A percentile compares a stretch with the other conserved stretches of the same genome.
Evolutionary conservation across 805 yeast genomes (phyloP).

Genomic region (Ogataea pini): DNA sequence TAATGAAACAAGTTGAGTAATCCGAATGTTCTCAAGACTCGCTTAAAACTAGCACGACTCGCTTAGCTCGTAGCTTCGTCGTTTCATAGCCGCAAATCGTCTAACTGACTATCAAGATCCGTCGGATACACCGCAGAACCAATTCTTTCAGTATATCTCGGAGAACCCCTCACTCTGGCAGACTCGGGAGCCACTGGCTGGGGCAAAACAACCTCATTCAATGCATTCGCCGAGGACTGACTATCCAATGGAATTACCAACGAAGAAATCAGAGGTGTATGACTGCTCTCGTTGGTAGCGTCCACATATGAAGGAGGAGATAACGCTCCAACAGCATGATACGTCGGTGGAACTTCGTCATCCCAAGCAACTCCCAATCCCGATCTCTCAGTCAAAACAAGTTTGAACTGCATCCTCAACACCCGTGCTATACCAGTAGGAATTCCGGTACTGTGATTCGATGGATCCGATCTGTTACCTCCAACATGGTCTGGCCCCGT

Average conservation of each 20-base stretch:
- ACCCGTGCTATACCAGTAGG: constrained; percentile 97
- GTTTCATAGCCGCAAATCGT: constrained; percentile 1
- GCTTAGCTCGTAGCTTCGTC: too few relatives aligned
- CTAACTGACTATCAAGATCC: neutral
- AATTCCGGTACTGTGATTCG: constrained; percentile 50
- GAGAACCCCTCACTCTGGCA: constrained; percentile 12
- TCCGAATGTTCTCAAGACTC: too few relatives aligned
- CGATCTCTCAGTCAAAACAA: constrained; percentile 82
- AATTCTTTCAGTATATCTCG: neutral
- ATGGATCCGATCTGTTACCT: constrained; percentile 32
- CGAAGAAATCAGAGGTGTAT: constrained; percentile 21
- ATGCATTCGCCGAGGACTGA: constrained; percentile 4
- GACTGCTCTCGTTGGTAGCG: constrained; percentile 24
- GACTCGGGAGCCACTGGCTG: constrained; percentile 17
- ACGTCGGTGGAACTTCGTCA: constrained; percentile 98
- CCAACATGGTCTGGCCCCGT: constrained; percentile 34
- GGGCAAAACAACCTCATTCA: constrained; percentile 18
- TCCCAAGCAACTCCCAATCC: constrained; percentile 99
- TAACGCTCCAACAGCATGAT: constrained; percentile 76
- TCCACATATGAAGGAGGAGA: constrained; percentile 82
- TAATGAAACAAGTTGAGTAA: too few relatives aligned
- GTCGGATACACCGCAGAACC: neutral
- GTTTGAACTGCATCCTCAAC: constrained; percentile 87
- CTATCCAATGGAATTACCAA: constrained; percentile 27
- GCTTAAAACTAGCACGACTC: too few relatives aligned